phyloP scores from a whole-genome alignment of 768 basidiomycete species.

The Suillus luteus region DNA sequence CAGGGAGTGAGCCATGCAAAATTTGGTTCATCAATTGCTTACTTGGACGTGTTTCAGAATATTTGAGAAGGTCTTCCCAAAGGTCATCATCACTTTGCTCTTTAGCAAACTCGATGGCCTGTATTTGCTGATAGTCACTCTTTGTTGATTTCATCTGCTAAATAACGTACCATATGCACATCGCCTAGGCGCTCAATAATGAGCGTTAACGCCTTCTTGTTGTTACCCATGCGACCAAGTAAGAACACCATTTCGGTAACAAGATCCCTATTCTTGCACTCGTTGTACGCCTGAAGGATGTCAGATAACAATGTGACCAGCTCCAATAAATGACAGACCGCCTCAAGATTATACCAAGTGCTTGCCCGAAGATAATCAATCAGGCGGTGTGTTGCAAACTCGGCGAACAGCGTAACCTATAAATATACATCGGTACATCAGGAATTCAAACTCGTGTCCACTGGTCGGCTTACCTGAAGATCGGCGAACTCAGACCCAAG shows the following conservation, averaged over 20 bases:
- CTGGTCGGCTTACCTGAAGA: conserved; percentile 56
- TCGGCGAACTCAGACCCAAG: conserved; percentile 83
- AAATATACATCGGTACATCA: conserved; percentile 3
- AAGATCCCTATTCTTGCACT: conserved; percentile 82
- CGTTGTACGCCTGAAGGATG: conserved; percentile 69
- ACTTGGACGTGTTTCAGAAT: conserved; percentile 94
- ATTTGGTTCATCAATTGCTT: conserved; percentile 21
- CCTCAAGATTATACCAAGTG: conserved; percentile 88
- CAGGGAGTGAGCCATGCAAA: conserved; percentile 1
- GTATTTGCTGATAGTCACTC: conserved; percentile 7
- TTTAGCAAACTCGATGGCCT: conserved; percentile 98
- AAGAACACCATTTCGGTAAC: conserved; percentile 98
- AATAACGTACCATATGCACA: conserved; percentile 70
- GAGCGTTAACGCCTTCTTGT: conserved; percentile 89
- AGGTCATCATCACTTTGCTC: conserved; percentile 96
- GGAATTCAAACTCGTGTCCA: neutral
- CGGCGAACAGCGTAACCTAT: conserved; percentile 89
- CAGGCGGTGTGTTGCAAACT: conserved; percentile 74
- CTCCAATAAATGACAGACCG: conserved; percentile 41
- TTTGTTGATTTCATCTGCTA: neutral
- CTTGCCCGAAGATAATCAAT: conserved; percentile 92
- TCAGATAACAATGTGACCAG: neutral
- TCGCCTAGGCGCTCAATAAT: conserved; percentile 96
- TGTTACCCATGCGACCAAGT: conserved; percentile 96
- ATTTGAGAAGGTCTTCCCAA: conserved; percentile 94